Percentiles rank a stretch among this genome's conserved stretches.
These are phyloP conservation scores for Phialophora chinensis DNA, from an alignment of 2,329 filamentous ascomycete species.

Conservation along the genomic window DNA sequence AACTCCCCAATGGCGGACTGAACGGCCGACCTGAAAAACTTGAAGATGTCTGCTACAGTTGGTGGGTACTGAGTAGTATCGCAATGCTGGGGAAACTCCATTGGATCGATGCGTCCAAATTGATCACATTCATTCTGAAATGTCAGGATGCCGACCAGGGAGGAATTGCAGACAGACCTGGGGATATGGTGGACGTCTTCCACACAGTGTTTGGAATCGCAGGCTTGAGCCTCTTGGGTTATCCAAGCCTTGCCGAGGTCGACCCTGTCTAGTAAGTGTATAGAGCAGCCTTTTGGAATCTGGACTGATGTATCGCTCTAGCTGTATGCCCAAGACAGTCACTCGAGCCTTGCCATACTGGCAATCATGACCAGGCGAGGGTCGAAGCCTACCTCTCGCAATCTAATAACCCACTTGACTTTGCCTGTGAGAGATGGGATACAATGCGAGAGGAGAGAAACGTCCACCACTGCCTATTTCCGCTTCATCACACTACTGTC, in stretches of 20 bases:
- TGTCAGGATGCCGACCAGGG: slow-evolving; percentile 87
- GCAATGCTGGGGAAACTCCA: slow-evolving; percentile 85
- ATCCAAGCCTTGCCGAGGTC: slow-evolving; percentile 76
- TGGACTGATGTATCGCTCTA: slow-evolving; percentile 42
- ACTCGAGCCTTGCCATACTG: slow-evolving; percentile 57
- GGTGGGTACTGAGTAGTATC: slow-evolving; percentile 95
- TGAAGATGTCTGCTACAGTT: slow-evolving; percentile 97
- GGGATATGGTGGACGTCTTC: slow-evolving; percentile 96
- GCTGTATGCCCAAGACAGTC: slow-evolving; percentile 74
- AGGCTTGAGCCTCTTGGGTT: slow-evolving; percentile 81
- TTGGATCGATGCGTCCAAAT: slow-evolving; percentile 87
- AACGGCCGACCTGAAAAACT: slow-evolving; percentile 95
- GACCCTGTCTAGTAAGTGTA: slow-evolving; percentile 80
- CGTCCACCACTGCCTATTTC: slow-evolving; percentile 37
- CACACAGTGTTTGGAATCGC: slow-evolving; percentile 90
- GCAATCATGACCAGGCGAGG: slow-evolving; percentile 26
- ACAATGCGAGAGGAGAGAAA: slow-evolving; percentile 71
- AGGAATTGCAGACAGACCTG: slow-evolving; percentile 87
- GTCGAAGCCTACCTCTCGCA: slow-evolving; percentile 60
- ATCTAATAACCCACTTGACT: slow-evolving; percentile 71
- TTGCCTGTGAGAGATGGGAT: slow-evolving; percentile 65
- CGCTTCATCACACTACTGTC: slow-evolving; percentile 45
- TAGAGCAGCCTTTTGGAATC: background rate
- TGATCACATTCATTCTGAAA: slow-evolving; percentile 80
- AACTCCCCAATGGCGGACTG: slow-evolving; percentile 82